Base-by-base conservation (phyloP, 192 early-diverging fungal species). In the Thamnidium elegans region DNA sequence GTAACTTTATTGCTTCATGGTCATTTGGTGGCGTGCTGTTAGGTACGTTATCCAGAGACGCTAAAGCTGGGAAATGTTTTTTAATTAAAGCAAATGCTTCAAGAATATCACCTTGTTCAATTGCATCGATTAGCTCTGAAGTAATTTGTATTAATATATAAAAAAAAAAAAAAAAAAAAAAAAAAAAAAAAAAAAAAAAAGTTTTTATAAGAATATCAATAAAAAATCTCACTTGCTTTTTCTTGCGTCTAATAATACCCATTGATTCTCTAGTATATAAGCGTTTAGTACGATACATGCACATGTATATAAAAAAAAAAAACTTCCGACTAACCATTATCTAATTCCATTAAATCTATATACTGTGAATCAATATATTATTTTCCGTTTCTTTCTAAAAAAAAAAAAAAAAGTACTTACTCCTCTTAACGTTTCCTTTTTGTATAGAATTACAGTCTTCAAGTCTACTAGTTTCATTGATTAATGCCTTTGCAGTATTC, bases 401-500 rank as follows among this genome's bases (percentile, higher is more conserved):
- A n/a, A n/a, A n/a, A n/a, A 39, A 58, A 23, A 20, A 59, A 26
- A 59, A 45, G 13, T 45, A 19, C 34, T 17, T 55, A 9, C 54
- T 39, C 17, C 44, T 42, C 15, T 45, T 56, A 39, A 19, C 17
- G 4, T 14, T 17, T 17, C 6, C 19, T 48, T 48, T 48, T 48
- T 48, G 13, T 7, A 14, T 30, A 7, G 23, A 53, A 53, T 19
- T 44, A 21, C 56, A 58, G 21, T 34, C 19, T 32, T 58, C 56
- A 10, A 58, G 39, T 58, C 36, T 58, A 19, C 20, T 58, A 4
- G 56, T 43, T 21, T 58, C 56, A 15, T 20, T 44, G 1, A 58
- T 20, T 13, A 64, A 52, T 30, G 62, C 62, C 7, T 64, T 64
- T 19, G 62, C 62, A 2, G 62, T 64, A 32, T 64, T 54, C 51